These are phyloP conservation scores for Ophiostoma sp. DNA, from an alignment of 2,329 filamentous ascomycete species.

Conservation along the genomic window DNA sequence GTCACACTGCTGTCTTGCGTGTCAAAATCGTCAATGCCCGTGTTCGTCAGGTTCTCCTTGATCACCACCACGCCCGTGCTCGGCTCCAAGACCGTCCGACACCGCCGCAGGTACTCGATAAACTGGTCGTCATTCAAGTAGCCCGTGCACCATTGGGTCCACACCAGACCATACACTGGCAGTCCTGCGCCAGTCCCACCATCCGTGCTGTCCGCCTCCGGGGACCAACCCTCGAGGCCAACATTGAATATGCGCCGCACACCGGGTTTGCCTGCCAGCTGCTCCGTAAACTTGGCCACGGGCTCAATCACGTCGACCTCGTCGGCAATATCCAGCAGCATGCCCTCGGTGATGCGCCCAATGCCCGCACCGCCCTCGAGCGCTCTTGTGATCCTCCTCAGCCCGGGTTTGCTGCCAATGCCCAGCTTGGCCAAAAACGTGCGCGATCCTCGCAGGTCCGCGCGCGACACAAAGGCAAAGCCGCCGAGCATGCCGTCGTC, in stretches of 20 bases:
- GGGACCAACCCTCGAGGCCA: conserved; percentile 71
- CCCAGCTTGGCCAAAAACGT: conserved; percentile 71
- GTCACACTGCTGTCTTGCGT: conserved; percentile 76
- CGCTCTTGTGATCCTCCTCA: conserved; percentile 34
- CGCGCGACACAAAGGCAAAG: conserved; percentile 60
- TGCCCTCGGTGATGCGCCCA: conserved; percentile 75
- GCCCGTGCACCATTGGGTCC: conserved; percentile 88
- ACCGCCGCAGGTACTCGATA: conserved; percentile 63
- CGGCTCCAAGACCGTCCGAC: conserved; percentile 46
- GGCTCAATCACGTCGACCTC: conserved; percentile 84
- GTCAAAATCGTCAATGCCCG: conserved; percentile 68
- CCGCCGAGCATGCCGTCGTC: conserved; percentile 80
- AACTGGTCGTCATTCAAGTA: conserved; percentile 77
- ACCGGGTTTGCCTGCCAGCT: conserved; percentile 58
- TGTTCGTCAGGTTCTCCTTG: conserved; percentile 74
- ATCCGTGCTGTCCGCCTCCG: conserved; percentile 33
- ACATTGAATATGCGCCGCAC: conserved; percentile 66
- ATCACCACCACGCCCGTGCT: conserved; percentile 61
- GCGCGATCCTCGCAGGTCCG: conserved; percentile 70
- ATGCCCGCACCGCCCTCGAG: conserved; percentile 57
- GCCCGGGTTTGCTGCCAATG: conserved; percentile 41
- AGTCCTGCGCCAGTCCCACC: conserved; percentile 36
- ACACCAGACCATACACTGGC: conserved; percentile 72
- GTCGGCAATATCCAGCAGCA: conserved; percentile 70
- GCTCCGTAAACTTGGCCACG: conserved; percentile 73